Percentiles rank a stretch among this genome's conserved stretches.
phyloP scores from a whole-genome alignment of 495 filamentous ascomycete species.

The Aspergillus incahuasiensis region DNA sequence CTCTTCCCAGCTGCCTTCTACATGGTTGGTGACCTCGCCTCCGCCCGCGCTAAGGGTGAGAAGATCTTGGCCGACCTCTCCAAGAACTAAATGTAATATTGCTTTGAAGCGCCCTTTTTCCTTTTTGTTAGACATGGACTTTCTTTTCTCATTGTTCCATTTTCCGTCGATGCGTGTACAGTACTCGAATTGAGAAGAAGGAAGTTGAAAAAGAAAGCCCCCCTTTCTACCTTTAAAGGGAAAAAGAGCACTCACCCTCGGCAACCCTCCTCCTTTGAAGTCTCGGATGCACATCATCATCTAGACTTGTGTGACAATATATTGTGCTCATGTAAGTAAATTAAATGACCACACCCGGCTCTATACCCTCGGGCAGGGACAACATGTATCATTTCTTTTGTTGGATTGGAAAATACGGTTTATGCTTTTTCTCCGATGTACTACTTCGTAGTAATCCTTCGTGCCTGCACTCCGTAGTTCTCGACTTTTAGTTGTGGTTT shows the following conservation, averaged over 20 bases:
- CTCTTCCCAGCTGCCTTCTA: slow-evolving; percentile 67
- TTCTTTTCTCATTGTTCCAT: slow-evolving; percentile 31
- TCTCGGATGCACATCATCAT: slow-evolving; percentile 27
- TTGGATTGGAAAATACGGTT: slow-evolving; percentile 18
- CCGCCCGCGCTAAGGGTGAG: slow-evolving; percentile 94
- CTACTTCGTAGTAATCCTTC: neutral
- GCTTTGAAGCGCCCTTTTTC: slow-evolving; percentile 34
- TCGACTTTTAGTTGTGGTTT: no score
- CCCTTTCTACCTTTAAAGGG: slow-evolving; percentile 11
- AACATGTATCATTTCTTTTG: slow-evolving; percentile 41
- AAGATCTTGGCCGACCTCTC: slow-evolving; percentile 98
- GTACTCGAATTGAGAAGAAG: slow-evolving; percentile 43
- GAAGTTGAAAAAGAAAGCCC: slow-evolving; percentile 16
- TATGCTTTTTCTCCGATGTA: slow-evolving; percentile 6
- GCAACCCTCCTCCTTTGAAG: slow-evolving; percentile 20
- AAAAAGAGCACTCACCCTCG: slow-evolving; percentile 16
- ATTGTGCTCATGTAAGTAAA: slow-evolving; percentile 44
- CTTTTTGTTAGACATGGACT: slow-evolving; percentile 34
- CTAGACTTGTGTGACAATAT: slow-evolving; percentile 45
- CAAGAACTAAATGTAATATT: slow-evolving; percentile 58
- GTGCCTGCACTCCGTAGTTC: neutral
- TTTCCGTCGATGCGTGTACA: slow-evolving; percentile 45
- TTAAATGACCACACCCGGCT: slow-evolving; percentile 35
- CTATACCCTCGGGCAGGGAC: slow-evolving; percentile 29
- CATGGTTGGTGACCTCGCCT: slow-evolving; percentile 96